These are phyloP conservation scores for Salvia hispanica DNA, from an alignment of 257 asterid species.

Conservation along the genomic window DNA sequence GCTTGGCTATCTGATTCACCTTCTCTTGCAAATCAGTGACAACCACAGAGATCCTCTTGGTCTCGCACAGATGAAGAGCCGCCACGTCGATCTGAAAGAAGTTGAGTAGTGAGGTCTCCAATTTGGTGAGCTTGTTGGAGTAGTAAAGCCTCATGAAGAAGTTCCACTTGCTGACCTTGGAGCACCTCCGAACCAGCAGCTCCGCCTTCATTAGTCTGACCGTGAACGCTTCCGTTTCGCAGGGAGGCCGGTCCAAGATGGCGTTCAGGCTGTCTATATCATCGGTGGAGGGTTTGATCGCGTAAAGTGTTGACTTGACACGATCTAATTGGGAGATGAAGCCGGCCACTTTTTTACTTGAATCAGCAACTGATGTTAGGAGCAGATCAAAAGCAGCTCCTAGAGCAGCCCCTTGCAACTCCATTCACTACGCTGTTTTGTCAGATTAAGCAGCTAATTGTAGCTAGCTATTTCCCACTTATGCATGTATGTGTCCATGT, in stretches of 20 bases:
- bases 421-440: not conserved
- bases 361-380: not conserved
- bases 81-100: conserved; percentile 39
- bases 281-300: conserved; percentile 25
- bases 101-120: conserved; percentile 19
- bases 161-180: conserved; percentile 27
- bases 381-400: conserved; percentile 27
- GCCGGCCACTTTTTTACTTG: conserved; percentile 21
- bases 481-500: no score
- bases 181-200: conserved; percentile 33
- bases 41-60: conserved; percentile 25
- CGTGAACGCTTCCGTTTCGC: conserved; percentile 29
- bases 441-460: no score
- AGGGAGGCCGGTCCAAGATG: conserved; percentile 26
- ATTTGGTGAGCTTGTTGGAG: conserved; percentile 32
- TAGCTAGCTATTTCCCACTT: no score
- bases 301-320: conserved; percentile 5
- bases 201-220: conserved; percentile 27
- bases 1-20: conserved; percentile 25
- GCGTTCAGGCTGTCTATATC: conserved; percentile 38
- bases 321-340: conserved; percentile 36
- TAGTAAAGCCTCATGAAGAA: conserved; percentile 26
- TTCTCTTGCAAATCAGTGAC: conserved; percentile 26
- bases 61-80: conserved; percentile 37
- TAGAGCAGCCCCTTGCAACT: conserved; percentile 23